These are phyloP conservation scores for Magnusiomyces sp. DNA, from an alignment of 1,139 yeast species.

Conservation along the genomic window DNA sequence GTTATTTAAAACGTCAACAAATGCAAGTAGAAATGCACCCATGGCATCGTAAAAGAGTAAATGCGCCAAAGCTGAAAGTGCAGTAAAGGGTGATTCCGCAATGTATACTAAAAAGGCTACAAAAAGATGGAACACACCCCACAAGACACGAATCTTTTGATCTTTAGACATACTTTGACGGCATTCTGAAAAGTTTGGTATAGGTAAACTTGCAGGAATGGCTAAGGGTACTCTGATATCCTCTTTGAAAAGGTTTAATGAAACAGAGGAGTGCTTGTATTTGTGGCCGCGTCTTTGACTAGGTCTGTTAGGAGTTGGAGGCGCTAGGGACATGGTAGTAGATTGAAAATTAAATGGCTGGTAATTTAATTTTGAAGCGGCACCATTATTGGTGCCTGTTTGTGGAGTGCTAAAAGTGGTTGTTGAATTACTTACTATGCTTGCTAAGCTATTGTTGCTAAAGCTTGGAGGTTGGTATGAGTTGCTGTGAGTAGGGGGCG, in stretches of 20 bases:
- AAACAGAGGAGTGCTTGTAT: slow-evolving; percentile 93
- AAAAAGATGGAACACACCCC: slow-evolving; percentile 60
- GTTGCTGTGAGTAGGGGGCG: too few relatives aligned
- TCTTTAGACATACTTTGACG: slow-evolving; percentile 42
- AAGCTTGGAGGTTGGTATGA: too few relatives aligned
- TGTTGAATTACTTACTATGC: background rate
- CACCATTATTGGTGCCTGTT: slow-evolving; percentile 1
- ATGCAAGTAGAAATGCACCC: slow-evolving; percentile 61
- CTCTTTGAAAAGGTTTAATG: slow-evolving; percentile 92
- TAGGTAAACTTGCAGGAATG: slow-evolving; percentile 70
- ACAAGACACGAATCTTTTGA: slow-evolving; percentile 51
- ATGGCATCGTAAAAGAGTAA: slow-evolving; percentile 78
- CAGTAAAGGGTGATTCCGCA: slow-evolving; percentile 47
- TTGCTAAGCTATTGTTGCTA: too few relatives aligned
- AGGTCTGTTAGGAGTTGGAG: slow-evolving; percentile 33
- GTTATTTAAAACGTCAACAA: slow-evolving; percentile 74
- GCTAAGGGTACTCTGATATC: slow-evolving; percentile 66
- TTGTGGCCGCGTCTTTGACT: slow-evolving; percentile 84
- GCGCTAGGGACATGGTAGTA: slow-evolving; percentile 19
- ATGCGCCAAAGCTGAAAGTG: slow-evolving; percentile 77
- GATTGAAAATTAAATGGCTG: slow-evolving; percentile 34
- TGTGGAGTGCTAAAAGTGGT: background rate
- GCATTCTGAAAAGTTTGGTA: slow-evolving; percentile 65
- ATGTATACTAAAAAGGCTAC: slow-evolving; percentile 50
- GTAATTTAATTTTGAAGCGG: background rate